These are phyloP conservation scores for Alternaria sp. DNA, from an alignment of 2,329 filamentous ascomycete species.

Conservation along the genomic window DNA sequence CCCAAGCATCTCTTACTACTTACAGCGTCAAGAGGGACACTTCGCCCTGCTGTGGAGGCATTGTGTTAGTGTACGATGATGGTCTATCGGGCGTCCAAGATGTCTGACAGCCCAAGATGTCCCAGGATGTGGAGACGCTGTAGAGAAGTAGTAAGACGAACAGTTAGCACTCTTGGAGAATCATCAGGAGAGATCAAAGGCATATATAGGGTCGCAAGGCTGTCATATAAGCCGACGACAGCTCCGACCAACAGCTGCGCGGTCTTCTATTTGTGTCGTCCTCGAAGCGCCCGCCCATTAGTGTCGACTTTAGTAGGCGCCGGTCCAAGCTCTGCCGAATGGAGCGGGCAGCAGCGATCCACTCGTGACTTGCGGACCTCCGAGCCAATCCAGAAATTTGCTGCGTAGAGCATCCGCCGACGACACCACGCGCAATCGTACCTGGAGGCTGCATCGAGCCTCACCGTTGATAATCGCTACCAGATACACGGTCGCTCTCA, in stretches of 20 bases:
- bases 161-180: constrained; percentile 24
- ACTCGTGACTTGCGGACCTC: constrained; percentile 41
- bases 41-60: constrained; percentile 60
- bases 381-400: constrained; percentile 44
- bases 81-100: constrained; percentile 19
- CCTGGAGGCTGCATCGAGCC: constrained; percentile 18
- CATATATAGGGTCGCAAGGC: constrained; percentile 30
- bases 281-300: constrained; percentile 44
- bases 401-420: constrained; percentile 25
- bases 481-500: not conserved
- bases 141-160: constrained; percentile 12
- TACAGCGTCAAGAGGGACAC: constrained; percentile 59
- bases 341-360: constrained; percentile 15
- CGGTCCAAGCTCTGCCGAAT: constrained; percentile 30
- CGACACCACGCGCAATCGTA: constrained; percentile 37
- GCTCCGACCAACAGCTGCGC: constrained; percentile 28
- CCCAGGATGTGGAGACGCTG: constrained; percentile 5
- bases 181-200: constrained; percentile 14
- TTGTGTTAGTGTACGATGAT: constrained; percentile 35
- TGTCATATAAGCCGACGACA: constrained; percentile 22
- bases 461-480: constrained; percentile 8
- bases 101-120: constrained; percentile 12
- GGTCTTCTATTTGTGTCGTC: constrained; percentile 46
- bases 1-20: constrained; percentile 26
- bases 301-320: constrained; percentile 30